phyloP scores from a whole-genome alignment of 202 grass and related monocot species.

The Bolboschoenoplectus hybrid region DNA sequence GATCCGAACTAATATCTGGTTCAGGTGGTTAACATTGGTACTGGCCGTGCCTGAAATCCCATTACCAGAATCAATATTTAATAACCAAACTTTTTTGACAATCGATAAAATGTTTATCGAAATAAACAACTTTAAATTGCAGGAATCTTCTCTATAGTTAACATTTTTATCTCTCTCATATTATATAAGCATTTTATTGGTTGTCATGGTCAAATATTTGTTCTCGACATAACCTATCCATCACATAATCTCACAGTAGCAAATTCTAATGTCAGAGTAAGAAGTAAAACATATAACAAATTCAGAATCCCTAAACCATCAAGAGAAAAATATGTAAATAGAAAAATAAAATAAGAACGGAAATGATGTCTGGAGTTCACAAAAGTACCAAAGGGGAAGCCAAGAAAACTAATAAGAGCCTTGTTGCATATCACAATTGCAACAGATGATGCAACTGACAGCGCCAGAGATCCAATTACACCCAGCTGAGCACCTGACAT shows the following conservation, averaged over 20 bases:
- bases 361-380: slow-evolving; percentile 16
- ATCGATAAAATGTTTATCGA: not conserved
- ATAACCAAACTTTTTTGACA: slow-evolving; percentile 7
- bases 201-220: not conserved
- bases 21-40: not conserved
- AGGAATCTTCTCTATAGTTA: not conserved
- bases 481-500: slow-evolving; percentile 73
- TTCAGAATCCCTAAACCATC: not conserved
- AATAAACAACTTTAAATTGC: slow-evolving; percentile 5
- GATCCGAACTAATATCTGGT: not conserved
- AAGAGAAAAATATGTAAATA: slow-evolving; percentile 24
- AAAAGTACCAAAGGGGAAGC: slow-evolving; percentile 71
- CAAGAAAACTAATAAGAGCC: slow-evolving; percentile 88
- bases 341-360: not conserved
- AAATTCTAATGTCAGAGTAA: not conserved
- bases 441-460: slow-evolving; percentile 88
- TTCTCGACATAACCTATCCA: not conserved
- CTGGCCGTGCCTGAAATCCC: not conserved
- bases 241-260: not conserved
- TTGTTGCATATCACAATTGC: slow-evolving; percentile 98
- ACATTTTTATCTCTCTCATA: not conserved
- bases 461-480: slow-evolving; percentile 79
- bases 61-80: not conserved
- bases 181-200: slow-evolving; percentile 6
- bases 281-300: slow-evolving; percentile 8